phyloP scores from a whole-genome alignment of 768 basidiomycete species.

The Boletellus sp. region DNA sequence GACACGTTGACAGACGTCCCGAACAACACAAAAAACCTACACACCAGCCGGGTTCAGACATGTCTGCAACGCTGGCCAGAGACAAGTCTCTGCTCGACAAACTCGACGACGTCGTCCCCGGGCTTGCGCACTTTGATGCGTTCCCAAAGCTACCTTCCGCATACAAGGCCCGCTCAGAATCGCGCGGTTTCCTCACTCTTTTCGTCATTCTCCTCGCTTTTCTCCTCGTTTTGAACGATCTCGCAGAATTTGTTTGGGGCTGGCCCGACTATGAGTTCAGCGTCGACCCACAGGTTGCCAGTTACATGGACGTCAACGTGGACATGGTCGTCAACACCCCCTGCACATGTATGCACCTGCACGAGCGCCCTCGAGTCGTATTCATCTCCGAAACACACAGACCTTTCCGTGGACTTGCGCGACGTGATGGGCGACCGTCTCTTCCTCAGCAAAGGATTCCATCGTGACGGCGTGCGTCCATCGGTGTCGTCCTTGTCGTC shows the following conservation, averaged over 20 bases:
- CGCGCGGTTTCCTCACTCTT: conserved; percentile 78
- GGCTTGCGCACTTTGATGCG: conserved; percentile 71
- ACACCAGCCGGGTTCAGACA: background rate
- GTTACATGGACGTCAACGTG: conserved; percentile 80
- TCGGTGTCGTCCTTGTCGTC: background rate
- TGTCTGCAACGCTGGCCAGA: conserved; percentile 10
- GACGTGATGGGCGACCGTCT: conserved; percentile 94
- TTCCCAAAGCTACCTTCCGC: conserved; percentile 82
- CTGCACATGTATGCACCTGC: conserved; percentile 71
- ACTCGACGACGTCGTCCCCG: conserved; percentile 59
- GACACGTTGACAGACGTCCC: conserved; percentile 11
- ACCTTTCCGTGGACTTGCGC: conserved; percentile 80
- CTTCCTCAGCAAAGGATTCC: conserved; percentile 74
- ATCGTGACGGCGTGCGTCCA: conserved; percentile 73
- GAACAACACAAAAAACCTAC: background rate
- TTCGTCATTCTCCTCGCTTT: conserved; percentile 64
- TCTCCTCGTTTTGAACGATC: conserved; percentile 79
- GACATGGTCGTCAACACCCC: conserved; percentile 94
- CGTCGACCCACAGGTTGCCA: conserved; percentile 62
- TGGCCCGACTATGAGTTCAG: conserved; percentile 89
- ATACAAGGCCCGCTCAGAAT: conserved; percentile 76
- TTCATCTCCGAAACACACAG: conserved; percentile 37
- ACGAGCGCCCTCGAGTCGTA: background rate
- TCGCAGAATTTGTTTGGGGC: conserved; percentile 90
- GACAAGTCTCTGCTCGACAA: conserved; percentile 48